Evolutionary conservation across 2,329 filamentous ascomycete species (phyloP).

Genomic region (Diaporthe humulicola): DNA sequence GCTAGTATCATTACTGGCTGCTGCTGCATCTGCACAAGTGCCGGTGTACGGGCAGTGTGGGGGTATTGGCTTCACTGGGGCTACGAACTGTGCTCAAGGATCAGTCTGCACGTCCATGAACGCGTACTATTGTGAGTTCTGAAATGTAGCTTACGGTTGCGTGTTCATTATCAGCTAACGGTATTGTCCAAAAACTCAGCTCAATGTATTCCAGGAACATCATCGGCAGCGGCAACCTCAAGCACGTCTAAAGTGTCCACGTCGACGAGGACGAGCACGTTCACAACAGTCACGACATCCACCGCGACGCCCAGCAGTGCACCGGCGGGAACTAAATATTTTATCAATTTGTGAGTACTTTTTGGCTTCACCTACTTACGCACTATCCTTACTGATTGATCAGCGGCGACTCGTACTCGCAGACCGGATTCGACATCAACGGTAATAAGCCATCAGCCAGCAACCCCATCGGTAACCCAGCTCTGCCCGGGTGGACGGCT

Average conservation of each 20-base stretch:
- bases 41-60: constrained; percentile 38
- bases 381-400: neutral
- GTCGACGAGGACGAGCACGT: neutral
- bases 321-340: constrained; percentile 46
- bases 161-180: neutral
- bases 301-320: neutral
- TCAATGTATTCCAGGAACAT: constrained; percentile 33
- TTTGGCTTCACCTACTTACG: too few species aligned
- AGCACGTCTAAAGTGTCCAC: constrained; percentile 8
- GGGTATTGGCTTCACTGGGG: constrained; percentile 35
- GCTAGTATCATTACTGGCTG: constrained; percentile 8
- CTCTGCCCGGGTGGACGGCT: constrained; percentile 62
- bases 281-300: constrained; percentile 14
- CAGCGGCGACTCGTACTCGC: constrained; percentile 72
- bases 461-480: constrained; percentile 73
- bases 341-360: constrained; percentile 56
- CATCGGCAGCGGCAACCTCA: neutral
- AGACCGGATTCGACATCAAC: constrained; percentile 67
- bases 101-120: constrained; percentile 33
- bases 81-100: constrained; percentile 29
- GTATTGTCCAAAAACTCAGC: neutral
- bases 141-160: fast-evolving
- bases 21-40: constrained; percentile 41
- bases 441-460: constrained; percentile 62
- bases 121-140: constrained; percentile 34